Evolutionary conservation across 148 eudicot genomes (phyloP), one percentile per base, ranked within the genome.

Genomic region (Camellia granthamiana): DNA sequence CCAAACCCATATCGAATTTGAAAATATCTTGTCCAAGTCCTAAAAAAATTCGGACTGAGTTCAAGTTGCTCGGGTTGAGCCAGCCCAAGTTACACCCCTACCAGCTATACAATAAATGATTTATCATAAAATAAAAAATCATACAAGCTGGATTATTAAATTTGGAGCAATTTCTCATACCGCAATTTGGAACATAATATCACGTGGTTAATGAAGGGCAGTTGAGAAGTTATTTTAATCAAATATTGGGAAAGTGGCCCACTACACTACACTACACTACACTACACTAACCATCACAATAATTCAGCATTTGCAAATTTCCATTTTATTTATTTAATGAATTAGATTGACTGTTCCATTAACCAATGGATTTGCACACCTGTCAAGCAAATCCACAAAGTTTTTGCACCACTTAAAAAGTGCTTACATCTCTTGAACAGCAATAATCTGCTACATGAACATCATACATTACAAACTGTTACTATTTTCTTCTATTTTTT

Each of bases 221-320:
- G 49, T 23, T 21, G 30, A 12, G 79, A 51, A 6, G 49, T 51
- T 77, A 51, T 6, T 66, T 77, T 65, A 52, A 38, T 51, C 21
- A 8, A 14, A 8, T 38, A 42, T 77, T 16, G 61, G 72, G 15
- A 65, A 77, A 77, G 15, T 66, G 62, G 30, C 46, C 80, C 61
- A 52, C 59, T 51, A 15, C 61, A 52, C 59, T 51, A 15, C 61
- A 52, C 59, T 51, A 15, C 61, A 52, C 59, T 51, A 15, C 61
- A 52, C 59, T 51, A 30, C 61, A 52, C 59, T 51, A 30, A 65
- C 49, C 44, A 76, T 46, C 79, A 76, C 43, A 61, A 76, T 47
- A 62, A 46, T 76, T 76, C 66, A 60, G 69, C 68, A 60, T 46
- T 76, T 44, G 23, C 66, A 23, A 7, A 10, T 74, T 7, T 38